These are phyloP conservation scores for Phaeoacremonium minimum DNA, from an alignment of 2,329 filamentous ascomycete species.

Conservation along the genomic window DNA sequence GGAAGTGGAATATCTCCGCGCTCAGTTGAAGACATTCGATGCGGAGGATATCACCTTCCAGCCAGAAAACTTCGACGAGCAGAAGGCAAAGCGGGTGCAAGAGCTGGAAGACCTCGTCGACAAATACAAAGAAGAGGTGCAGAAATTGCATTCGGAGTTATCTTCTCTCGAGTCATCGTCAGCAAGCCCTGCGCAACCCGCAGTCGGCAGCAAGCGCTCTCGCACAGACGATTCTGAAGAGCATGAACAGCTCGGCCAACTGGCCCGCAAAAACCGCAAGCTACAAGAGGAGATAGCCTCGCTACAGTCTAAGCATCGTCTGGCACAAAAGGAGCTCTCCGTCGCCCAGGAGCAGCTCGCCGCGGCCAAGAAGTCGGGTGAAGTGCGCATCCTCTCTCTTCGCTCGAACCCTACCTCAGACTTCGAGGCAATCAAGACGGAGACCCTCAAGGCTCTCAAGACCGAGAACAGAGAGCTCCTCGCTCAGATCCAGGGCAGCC, in stretches of 20 bases:
- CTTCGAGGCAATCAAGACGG: constrained; percentile 76
- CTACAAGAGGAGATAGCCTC: constrained; percentile 73
- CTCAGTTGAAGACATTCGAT: constrained; percentile 85
- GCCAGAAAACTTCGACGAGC: constrained; percentile 71
- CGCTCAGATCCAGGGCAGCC: constrained; percentile 56
- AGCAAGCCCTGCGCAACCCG: constrained; percentile 26
- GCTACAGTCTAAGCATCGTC: constrained; percentile 63
- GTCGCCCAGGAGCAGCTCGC: constrained; percentile 71
- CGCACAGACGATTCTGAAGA: constrained; percentile 57
- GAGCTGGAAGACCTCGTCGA: constrained; percentile 85
- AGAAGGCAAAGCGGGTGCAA: constrained; percentile 68
- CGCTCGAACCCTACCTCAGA: constrained; percentile 90
- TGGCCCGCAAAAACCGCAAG: constrained; percentile 83
- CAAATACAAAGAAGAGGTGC: constrained; percentile 77
- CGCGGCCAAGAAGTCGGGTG: constrained; percentile 59
- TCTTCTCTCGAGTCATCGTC: constrained; percentile 51
- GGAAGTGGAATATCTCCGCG: constrained; percentile 90
- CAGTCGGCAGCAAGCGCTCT: constrained; percentile 58
- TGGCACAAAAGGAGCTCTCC: constrained; percentile 72
- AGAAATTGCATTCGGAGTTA: constrained; percentile 71
- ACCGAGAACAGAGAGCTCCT: constrained; percentile 83
- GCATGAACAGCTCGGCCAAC: constrained; percentile 72
- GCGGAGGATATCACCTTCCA: constrained; percentile 85
- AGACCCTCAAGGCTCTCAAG: constrained; percentile 71
- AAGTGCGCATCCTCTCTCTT: constrained; percentile 79